These are phyloP conservation scores for Bjerkandera adusta DNA, from an alignment of 1,284 basidiomycete genomes.

Conservation along the genomic window DNA sequence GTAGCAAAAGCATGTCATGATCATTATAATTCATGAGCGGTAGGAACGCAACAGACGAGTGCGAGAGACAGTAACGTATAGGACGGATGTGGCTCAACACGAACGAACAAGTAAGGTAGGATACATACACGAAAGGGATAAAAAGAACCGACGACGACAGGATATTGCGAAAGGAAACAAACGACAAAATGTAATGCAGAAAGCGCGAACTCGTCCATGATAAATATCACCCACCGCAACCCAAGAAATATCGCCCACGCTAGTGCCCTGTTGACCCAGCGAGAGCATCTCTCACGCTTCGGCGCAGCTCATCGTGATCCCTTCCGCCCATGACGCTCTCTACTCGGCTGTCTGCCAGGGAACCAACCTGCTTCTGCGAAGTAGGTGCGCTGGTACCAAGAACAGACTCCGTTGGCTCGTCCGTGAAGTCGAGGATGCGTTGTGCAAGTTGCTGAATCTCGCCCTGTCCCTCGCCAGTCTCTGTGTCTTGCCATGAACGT, in stretches of 20 bases:
- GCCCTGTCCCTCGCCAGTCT: constrained; percentile 77
- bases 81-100: neutral
- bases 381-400: constrained; percentile 58
- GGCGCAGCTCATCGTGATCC: constrained; percentile 75
- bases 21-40: constrained; percentile 15
- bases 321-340: constrained; percentile 57
- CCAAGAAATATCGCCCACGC: neutral
- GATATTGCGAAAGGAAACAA: neutral
- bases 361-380: constrained; percentile 64
- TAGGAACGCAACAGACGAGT: neutral
- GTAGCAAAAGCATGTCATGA: constrained; percentile 4
- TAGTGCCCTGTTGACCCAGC: constrained; percentile 33
- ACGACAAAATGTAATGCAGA: constrained; percentile 4
- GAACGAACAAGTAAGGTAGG: neutral
- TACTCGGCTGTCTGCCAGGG: constrained; percentile 33
- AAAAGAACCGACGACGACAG: neutral
- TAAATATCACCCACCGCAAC: constrained; percentile 4
- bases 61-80: neutral
- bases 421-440: constrained; percentile 84
- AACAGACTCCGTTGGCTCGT: constrained; percentile 62
- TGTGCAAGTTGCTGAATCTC: constrained; percentile 86
- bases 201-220: constrained; percentile 2
- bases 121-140: constrained; percentile 7
- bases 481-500: constrained; percentile 78
- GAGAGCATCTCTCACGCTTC: constrained; percentile 79